A percentile compares a stretch with the other conserved stretches of the same genome.
These are phyloP conservation scores for Oryza nivara DNA, from an alignment of 176 grass and related monocot species.

Conservation along the genomic window DNA sequence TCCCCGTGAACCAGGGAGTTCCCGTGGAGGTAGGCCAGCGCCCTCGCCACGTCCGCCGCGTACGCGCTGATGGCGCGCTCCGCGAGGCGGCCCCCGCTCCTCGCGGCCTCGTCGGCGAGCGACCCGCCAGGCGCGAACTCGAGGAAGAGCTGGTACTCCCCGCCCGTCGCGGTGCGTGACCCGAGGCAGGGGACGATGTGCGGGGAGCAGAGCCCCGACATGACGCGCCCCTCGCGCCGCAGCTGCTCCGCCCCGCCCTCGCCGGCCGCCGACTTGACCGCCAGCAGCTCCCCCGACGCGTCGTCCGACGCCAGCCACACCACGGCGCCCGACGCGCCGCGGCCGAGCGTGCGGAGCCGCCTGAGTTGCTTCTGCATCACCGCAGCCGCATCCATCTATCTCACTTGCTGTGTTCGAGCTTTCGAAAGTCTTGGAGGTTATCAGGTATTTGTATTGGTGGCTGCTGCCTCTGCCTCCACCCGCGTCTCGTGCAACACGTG, in stretches of 20 bases:
- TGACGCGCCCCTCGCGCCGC: slow-evolving; percentile 49
- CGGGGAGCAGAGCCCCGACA: slow-evolving; percentile 51
- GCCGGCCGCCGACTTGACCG: slow-evolving; percentile 58
- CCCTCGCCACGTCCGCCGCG: slow-evolving; percentile 48
- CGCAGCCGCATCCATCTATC: slow-evolving; percentile 4
- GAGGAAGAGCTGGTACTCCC: slow-evolving; percentile 58
- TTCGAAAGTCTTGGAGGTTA: background rate
- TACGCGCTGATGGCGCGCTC: slow-evolving; percentile 38
- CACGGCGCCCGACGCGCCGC: slow-evolving; percentile 51
- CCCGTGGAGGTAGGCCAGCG: slow-evolving; percentile 64
- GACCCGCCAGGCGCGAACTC: slow-evolving; percentile 75
- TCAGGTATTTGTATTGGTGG: slow-evolving; percentile 15
- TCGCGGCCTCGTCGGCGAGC: slow-evolving; percentile 50
- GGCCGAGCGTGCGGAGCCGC: slow-evolving; percentile 45
- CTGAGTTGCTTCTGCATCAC: slow-evolving; percentile 27
- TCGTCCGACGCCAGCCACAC: slow-evolving; percentile 50
- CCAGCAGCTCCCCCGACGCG: slow-evolving; percentile 50
- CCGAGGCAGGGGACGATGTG: slow-evolving; percentile 66
- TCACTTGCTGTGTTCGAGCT: background rate
- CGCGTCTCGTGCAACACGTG: slow-evolving; percentile 14
- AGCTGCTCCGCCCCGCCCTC: slow-evolving; percentile 33
- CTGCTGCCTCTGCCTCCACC: background rate
- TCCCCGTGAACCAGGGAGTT: slow-evolving; percentile 63
- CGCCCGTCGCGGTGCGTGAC: background rate
- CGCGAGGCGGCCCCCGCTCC: slow-evolving; percentile 35